A percentile compares a stretch with the other conserved stretches of the same genome.
Evolutionary conservation across 2,329 filamentous ascomycete species (phyloP).

Genomic region (Nemania abortiva): DNA sequence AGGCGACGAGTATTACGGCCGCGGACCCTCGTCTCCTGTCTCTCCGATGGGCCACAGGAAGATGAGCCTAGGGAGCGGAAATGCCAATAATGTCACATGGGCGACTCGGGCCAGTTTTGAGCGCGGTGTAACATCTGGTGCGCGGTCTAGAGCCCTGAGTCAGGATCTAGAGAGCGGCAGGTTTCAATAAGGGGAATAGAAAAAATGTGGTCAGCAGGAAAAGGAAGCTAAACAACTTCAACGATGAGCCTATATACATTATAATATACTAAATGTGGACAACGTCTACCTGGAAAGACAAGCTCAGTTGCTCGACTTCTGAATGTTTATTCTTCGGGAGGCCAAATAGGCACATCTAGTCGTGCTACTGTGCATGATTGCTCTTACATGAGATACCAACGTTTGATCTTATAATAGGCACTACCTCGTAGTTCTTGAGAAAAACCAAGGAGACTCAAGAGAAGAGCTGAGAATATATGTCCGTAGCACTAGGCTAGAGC

Average conservation of each 20-base stretch:
- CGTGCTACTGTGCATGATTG: no score
- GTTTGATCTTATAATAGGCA: background rate
- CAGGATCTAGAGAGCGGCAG: conserved; percentile 39
- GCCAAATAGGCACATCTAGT: no score
- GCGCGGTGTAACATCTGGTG: background rate
- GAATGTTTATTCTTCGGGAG: background rate
- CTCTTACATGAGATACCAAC: no score
- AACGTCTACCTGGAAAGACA: background rate
- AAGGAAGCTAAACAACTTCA: background rate
- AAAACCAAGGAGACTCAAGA: background rate
- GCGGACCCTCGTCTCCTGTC: conserved; percentile 23
- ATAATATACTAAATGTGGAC: background rate
- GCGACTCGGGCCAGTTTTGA: conserved; percentile 31
- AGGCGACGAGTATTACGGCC: conserved; percentile 27
- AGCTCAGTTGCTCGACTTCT: background rate
- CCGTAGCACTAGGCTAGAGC: no score
- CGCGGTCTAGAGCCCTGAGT: conserved; percentile 10
- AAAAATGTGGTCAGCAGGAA: background rate
- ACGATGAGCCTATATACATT: background rate
- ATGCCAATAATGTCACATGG: conserved; percentile 49
- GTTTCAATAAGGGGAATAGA: background rate
- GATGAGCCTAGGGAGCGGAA: conserved; percentile 28
- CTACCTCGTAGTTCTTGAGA: background rate
- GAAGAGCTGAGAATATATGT: no score
- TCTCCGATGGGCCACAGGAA: conserved; percentile 8